These are phyloP conservation scores for Nannizzia gypsea DNA, from an alignment of 2,329 filamentous ascomycete genomes.

Conservation along the genomic window DNA sequence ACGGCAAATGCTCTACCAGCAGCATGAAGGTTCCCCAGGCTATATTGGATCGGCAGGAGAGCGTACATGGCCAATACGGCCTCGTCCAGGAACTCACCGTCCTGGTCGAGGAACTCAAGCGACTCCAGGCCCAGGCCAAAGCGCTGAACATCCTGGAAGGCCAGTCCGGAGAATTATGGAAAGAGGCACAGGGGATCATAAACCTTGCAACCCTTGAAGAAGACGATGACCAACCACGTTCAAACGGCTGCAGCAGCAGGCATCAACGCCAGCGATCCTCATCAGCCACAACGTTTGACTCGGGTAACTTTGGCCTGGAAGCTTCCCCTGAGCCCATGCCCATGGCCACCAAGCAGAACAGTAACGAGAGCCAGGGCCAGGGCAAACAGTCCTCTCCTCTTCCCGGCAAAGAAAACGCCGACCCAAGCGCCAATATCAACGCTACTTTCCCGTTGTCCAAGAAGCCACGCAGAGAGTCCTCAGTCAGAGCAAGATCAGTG, in stretches of 20 bases:
- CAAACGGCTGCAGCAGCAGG: neutral
- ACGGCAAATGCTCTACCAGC: conserved; percentile 22
- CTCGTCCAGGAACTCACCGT: conserved; percentile 53
- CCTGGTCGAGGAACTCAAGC: conserved; percentile 54
- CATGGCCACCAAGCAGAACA: neutral
- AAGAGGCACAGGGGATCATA: conserved; percentile 55
- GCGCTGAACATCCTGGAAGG: conserved; percentile 44
- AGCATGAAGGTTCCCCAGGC: conserved; percentile 44
- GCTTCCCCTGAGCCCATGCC: neutral
- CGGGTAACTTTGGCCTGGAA: conserved; percentile 5
- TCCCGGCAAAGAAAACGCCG: neutral
- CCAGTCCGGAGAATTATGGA: conserved; percentile 45
- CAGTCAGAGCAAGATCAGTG: conserved; percentile 11
- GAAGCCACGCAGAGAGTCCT: conserved; percentile 14
- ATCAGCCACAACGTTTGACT: conserved; percentile 8
- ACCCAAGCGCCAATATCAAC: neutral
- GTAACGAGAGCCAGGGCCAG: neutral
- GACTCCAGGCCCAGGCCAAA: conserved; percentile 45
- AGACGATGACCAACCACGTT: conserved; percentile 35
- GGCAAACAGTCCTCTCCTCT: neutral
- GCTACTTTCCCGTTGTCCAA: neutral
- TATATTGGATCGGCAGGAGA: conserved; percentile 53
- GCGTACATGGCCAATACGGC: conserved; percentile 53
- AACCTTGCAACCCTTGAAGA: conserved; percentile 54
- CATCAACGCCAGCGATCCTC: conserved; percentile 4